Percentiles rank a stretch among this genome's conserved stretches.
phyloP scores from a whole-genome alignment of 2,329 filamentous ascomycete genomes.

The Exophiala spinifera region DNA sequence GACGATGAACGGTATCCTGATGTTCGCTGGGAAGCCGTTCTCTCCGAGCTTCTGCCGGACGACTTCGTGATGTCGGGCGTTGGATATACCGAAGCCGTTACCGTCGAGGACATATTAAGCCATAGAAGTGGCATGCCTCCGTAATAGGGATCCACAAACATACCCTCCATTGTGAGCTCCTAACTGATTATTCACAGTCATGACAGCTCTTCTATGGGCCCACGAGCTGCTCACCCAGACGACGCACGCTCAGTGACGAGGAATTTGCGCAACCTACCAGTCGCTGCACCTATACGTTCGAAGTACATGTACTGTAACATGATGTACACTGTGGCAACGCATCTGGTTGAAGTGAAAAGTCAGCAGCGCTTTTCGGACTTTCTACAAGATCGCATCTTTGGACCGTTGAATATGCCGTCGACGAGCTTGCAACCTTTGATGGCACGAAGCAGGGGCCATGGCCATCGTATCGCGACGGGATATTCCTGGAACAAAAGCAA shows the following conservation, averaged over 20 bases:
- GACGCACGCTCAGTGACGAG: constrained; percentile 40
- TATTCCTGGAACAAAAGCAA: constrained; percentile 41
- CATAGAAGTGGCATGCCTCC: constrained; percentile 52
- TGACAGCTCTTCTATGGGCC: constrained; percentile 33
- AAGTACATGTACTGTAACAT: constrained; percentile 43
- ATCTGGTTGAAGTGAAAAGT: constrained; percentile 48
- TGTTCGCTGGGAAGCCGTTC: constrained; percentile 48
- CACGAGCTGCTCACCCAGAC: constrained; percentile 33
- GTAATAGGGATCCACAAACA: constrained; percentile 37
- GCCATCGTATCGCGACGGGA: constrained; percentile 40
- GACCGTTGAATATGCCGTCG: constrained; percentile 48
- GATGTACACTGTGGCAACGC: constrained; percentile 47
- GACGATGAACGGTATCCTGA: constrained; percentile 31
- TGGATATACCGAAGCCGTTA: constrained; percentile 42
- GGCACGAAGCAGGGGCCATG: constrained; percentile 28
- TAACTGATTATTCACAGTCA: constrained; percentile 30
- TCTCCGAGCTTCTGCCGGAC: constrained; percentile 48
- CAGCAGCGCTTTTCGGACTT: constrained; percentile 41
- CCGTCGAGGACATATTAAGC: constrained; percentile 53
- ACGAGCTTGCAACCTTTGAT: constrained; percentile 31
- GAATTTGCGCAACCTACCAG: constrained; percentile 46
- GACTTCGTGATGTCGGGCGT: constrained; percentile 52
- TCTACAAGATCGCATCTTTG: constrained; percentile 44
- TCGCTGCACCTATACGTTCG: constrained; percentile 46
- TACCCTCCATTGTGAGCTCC: constrained; percentile 19